Evolutionary conservation across 768 basidiomycete genomes (phyloP), one percentile per base, ranked within the genome.

Genomic region (Auricularia heimuer): DNA sequence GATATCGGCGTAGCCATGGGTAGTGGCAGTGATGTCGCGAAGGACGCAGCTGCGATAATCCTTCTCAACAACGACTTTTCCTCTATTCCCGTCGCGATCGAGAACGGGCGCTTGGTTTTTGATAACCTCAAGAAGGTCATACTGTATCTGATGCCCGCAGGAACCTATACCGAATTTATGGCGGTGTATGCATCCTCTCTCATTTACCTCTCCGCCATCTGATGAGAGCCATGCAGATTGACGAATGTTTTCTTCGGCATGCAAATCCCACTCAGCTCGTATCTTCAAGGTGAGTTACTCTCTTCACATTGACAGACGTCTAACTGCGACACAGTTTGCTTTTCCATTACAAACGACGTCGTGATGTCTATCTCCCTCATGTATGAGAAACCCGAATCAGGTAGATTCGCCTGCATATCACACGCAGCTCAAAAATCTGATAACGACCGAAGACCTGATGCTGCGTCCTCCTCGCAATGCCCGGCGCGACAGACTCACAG

Each of bases 51-150:
- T 69, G 75, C 74, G 35, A 75, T 85, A 62, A 81, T 85, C 18
- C 74, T 86, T 56, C 78, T 83, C 61, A 82, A 85, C 70, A 83
- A 84, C 65, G 81, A 84, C 73, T 83, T 86, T 67, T 76, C 81
- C 4, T 83, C 83, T 8, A 85, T 87, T 67, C 79, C 80, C 3
- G 77, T 80, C 63, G 85, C 82, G 1, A 82, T 86, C 66, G 78
- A 83, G 68, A 80, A 84, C 72, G 85, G 85, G 62, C 82, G 85
- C 44, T 76, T 86, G 14, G 82, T 84, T 18, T 87, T 82, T 69
- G 85, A 86, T 70, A 88, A 88, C 68, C 75, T 88, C 39, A 80
- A 83, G 76, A 82, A 85, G 76, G 75, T 80, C 16, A 78, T 80
- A 4, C 66, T 83, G n/a, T 81, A 83, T 63, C 73, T 82, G 14